phyloP scores from a whole-genome alignment of 139 green algal genomes.

The Pleodorina starrii region DNA sequence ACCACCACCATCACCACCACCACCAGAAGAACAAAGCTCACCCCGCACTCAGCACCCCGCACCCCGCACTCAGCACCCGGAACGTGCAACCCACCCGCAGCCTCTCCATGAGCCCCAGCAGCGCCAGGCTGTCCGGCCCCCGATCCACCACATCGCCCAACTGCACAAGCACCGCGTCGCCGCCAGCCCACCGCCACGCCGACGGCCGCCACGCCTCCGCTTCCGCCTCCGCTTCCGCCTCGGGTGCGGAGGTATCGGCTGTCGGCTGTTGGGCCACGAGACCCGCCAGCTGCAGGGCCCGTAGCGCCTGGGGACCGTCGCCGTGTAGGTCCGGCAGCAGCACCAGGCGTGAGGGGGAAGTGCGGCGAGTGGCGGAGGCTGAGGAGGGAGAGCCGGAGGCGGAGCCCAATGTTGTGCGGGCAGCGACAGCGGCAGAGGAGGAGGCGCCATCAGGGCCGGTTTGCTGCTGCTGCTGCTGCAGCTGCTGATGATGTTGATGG shows the following conservation, averaged over 20 bases:
- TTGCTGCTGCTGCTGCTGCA: too few species aligned
- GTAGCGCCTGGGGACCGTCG: not conserved
- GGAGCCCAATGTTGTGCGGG: too few species aligned
- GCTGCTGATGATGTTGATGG: too few species aligned
- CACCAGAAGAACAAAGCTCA: not conserved
- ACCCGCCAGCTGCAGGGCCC: slow-evolving; percentile 3
- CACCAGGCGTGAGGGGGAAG: slow-evolving; percentile 4
- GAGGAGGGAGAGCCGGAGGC: too few species aligned
- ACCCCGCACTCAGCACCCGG: not conserved
- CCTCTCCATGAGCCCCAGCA: slow-evolving; percentile 47
- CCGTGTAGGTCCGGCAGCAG: slow-evolving; percentile 39
- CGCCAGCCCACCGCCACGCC: slow-evolving; percentile 25
- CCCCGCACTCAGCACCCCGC: not conserved
- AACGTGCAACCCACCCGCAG: slow-evolving; percentile 34
- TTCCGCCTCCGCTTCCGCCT: not conserved
- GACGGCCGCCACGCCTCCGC: not conserved
- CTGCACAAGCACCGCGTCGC: slow-evolving; percentile 47
- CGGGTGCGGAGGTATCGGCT: not conserved
- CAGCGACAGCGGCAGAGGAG: too few species aligned
- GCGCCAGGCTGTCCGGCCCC: slow-evolving; percentile 46
- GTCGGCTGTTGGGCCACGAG: not conserved
- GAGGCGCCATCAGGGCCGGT: too few species aligned
- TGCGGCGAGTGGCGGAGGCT: too few species aligned
- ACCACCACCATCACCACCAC: not conserved
- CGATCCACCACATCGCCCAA: slow-evolving; percentile 61